Base-by-base conservation (phyloP, 2,329 filamentous ascomycete genomes). In the Cordyceps fumosorosea region DNA sequence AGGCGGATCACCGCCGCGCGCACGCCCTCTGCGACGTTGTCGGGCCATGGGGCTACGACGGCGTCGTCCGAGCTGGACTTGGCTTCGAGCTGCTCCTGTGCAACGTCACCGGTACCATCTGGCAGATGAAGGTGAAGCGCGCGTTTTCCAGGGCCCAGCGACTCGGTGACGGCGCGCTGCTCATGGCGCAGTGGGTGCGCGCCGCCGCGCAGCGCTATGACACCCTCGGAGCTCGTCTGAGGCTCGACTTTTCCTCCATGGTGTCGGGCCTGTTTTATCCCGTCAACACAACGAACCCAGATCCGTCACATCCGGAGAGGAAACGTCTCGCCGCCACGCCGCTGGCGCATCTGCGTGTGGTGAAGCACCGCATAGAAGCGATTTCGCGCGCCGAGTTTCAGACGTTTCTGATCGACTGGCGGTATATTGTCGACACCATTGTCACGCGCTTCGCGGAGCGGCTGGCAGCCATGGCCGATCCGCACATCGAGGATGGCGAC, bases 71-170 rank as follows among this genome's bases (percentile, higher is more conserved):
- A 10, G 86, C 86, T 79, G 88, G 90, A 68, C 80, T 81, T 18
- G 88, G 88, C 0, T 90, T 90, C 66, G 88, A 91, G 71, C 78
- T 89, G 59, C 87, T 90, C 56, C 75, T 87, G n/a, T 91, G 88
- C 70, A 76, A 86, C 58, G 90, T 91, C 52, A 65, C 66, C 11
- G 64, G 73, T 2, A 77, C 77, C 0, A 64, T 84, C 12, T 69
- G 74, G 20, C 69, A 76, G 22, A 63, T 78, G 1, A 70, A 70
- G 3, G 69, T 72, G 26, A 66, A 69, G 32, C 71, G 70, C 22
- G 70, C 65, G 42, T 64, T 67, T 42, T 26, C 68, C 45, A 18
- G 34, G 1, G 53, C 66, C 1, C 62, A 67, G 2, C 65, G 63
- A 16, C 62, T 69, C 34, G 63, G 68, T n/a, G 50, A 63, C 0